Evolutionary conservation across 2,329 filamentous ascomycete genomes (phyloP), one percentile per base, ranked within the genome.

Genomic region (Aurifilum marmelostoma): DNA sequence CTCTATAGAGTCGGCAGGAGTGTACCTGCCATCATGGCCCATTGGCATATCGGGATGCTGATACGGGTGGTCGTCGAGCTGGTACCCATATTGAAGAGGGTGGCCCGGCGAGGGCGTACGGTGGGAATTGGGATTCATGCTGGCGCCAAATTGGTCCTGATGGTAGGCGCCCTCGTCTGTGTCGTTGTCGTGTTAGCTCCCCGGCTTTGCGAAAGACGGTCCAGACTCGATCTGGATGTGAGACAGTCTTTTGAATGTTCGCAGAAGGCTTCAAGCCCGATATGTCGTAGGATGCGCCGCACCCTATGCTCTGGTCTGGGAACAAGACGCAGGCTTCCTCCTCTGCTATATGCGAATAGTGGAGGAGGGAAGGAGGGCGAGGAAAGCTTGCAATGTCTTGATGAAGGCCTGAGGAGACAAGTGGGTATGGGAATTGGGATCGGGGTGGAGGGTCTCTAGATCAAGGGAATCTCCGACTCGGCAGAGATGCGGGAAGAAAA

Each of bases 11-110:
- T 98, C 95, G 75, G 89, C 90, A 0, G 91, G 88, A 27, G 88
- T 90, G 69, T 81, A 84, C n/a, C 68, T 79, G 63, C 79, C 78
- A 24, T 65, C 67, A 87, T 86, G 4, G 69, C 90, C 91, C 77
- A 93, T 92, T 73, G 68, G 77, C 71, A 71, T 83, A 77, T 70
- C 82, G 84, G 43, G 14, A 47, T 80, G 79, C 66, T 82, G 84
- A 77, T 93, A 94, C 11, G 90, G 89, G 73, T 89, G 88, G 78
- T 97, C 92, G 59, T 96, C 91, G 61, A 97, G 86, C 77, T 97
- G 92, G 79, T 97, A 97, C 73, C 90, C 88, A 74, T 91, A 88
- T 69, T 88, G 88, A 21, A 91, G 81, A 37, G 91, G 92, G 73
- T 92, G 90, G 63, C 89, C 91, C 43, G 93, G 92, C 61, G 93